Evolutionary conservation across 2,329 filamentous ascomycete species (phyloP), one percentile per base, ranked within the genome.

Genomic region (Elsinoe perseae): DNA sequence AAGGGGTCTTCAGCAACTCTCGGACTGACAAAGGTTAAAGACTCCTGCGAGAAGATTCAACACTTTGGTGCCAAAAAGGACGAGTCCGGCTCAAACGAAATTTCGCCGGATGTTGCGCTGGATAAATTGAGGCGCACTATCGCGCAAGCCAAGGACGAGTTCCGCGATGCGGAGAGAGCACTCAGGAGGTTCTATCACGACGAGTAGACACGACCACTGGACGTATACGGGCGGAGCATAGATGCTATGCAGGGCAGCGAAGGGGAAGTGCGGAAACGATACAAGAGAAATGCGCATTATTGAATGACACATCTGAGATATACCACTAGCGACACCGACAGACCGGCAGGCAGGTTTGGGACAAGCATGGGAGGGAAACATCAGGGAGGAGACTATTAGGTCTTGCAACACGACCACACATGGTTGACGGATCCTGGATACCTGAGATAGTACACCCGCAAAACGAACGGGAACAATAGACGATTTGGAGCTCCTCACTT

Each of bases 1-100:
- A 98, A 98, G 75, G 93, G 93, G 59, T 97, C 92, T 5, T 96
- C 92, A 7, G 92, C 93, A 36, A 96, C 93, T 3, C 80, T 98
- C 55, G 93, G 93, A 44, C 81, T 97, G 56, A 85, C 81, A 65
- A 95, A 95, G 71, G 86, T 98, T 65, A 88, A 89, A 70, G 90
- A 96, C 67, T 86, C 83, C 60, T 98, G 93, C 75, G 91, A 97
- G 74, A 90, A 95, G 77, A 96, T 98, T 66, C 92, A 98, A 72
- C 86, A 95, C 67, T 95, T 85, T 69, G 92, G 92, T 63, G 86
- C 87, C 66, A 78, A 81, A 65, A 89, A 91, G 72, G 90, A 92
- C 64, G 81, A 88, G 59, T 85, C 87, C 42, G 90, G 90, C 40
- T 79, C 77, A 4, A 78, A 82, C 57, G 83, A 89, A 67, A 74